Conservation (phyloP, 139 green algal genomes). For the Volvox reticuliferus region DNA sequence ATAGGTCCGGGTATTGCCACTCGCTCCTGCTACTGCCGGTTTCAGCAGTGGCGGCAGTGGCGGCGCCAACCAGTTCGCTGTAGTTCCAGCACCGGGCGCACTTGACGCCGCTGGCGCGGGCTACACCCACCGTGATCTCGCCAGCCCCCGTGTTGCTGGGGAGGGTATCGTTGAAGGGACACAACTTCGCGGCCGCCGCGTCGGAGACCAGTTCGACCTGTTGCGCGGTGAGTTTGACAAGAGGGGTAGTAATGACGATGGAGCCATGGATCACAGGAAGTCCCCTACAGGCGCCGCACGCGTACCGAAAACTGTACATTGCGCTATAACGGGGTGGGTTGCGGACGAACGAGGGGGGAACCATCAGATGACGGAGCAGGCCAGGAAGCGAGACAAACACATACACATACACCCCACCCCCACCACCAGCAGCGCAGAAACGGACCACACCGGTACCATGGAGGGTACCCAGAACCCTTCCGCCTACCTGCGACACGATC, state of each 20-base stretch:
- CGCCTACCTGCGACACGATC: constrained; percentile 77
- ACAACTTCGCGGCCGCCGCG: constrained; percentile 21
- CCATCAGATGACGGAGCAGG: background rate
- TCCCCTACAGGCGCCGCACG: too few relatives aligned
- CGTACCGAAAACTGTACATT: too few relatives aligned
- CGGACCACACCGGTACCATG: too few relatives aligned
- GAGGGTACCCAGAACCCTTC: background rate
- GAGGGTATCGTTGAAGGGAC: constrained; percentile 28
- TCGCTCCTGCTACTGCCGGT: constrained; percentile 24
- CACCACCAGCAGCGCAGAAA: too few relatives aligned
- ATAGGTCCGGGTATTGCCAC: constrained; percentile 85
- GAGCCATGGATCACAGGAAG: background rate
- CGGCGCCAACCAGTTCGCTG: constrained; percentile 64
- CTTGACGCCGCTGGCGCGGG: constrained; percentile 83
- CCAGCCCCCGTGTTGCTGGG: constrained; percentile 47
- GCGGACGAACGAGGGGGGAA: background rate
- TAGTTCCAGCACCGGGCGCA: constrained; percentile 98
- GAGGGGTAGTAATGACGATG: background rate
- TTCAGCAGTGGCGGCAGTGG: background rate
- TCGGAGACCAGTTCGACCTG: constrained; percentile 49
- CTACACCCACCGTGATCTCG: constrained; percentile 85
- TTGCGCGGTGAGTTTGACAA: background rate
- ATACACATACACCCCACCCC: background rate
- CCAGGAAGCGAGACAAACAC: background rate
- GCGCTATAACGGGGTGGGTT: too few relatives aligned